Percentiles rank a stretch among this genome's conserved stretches.
phyloP scores from a whole-genome alignment of 139 green algal genomes.

The Volvox africanus region DNA sequence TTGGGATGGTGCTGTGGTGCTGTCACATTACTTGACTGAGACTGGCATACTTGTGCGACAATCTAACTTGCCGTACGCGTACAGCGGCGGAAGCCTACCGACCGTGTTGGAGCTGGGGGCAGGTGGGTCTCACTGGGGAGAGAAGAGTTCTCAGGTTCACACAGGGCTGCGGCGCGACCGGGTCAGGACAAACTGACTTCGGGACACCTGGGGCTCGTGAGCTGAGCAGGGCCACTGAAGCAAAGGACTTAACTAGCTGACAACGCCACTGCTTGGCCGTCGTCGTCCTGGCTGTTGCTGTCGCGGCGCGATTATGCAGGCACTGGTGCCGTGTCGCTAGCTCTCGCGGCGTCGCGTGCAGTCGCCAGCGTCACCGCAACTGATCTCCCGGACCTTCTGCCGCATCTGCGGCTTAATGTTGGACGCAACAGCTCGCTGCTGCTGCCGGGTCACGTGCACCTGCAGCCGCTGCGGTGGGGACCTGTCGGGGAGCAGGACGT shows the following conservation, averaged over 20 bases:
- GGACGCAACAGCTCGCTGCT: constrained; percentile 16
- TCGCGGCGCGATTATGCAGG: background rate
- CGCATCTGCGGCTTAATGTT: constrained; percentile 44
- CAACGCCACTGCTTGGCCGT: no score
- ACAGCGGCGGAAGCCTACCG: constrained; percentile 30
- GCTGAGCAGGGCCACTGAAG: no score
- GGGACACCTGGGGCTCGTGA: no score
- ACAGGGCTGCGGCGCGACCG: no score
- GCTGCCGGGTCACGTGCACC: background rate
- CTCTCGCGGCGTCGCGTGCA: constrained; percentile 35
- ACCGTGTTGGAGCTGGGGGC: constrained; percentile 48
- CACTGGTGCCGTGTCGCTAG: constrained; percentile 57
- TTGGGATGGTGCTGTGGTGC: constrained; percentile 60
- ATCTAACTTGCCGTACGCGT: background rate
- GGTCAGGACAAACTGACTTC: no score
- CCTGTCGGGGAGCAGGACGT: constrained; percentile 31
- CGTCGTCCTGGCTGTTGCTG: no score
- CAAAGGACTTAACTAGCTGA: no score
- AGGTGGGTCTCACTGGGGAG: background rate
- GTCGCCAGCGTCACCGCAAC: constrained; percentile 49
- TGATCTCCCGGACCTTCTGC: constrained; percentile 60
- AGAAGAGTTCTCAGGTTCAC: no score
- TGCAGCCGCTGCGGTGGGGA: constrained; percentile 38
- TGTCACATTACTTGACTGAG: constrained; percentile 59
- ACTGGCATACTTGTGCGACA: background rate